Conservation (phyloP, 2,329 filamentous ascomycete species). For the Aspergillus ustus region DNA sequence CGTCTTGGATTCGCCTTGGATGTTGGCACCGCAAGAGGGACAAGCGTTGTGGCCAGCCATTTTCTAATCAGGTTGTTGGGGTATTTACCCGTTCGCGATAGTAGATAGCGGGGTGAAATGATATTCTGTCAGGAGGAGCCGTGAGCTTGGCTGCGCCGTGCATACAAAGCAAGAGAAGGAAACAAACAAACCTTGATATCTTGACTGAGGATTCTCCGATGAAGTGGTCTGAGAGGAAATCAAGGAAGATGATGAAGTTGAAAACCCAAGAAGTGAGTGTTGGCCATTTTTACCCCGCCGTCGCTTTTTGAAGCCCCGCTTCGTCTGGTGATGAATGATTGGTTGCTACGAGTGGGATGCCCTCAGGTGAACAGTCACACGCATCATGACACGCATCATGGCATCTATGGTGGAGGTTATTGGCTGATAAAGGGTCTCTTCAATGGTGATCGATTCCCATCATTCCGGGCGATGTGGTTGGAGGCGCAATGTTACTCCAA, state of each 20-base stretch:
- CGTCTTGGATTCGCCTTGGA: constrained; percentile 33
- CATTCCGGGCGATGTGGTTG: not conserved
- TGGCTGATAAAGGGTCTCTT: not conserved
- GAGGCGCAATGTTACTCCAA: not conserved
- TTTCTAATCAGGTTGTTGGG: constrained; percentile 5
- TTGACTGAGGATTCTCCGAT: not conserved
- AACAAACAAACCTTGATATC: constrained; percentile 1
- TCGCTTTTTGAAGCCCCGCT: constrained; percentile 15
- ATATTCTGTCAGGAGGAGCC: not conserved
- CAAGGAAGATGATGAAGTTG: not conserved
- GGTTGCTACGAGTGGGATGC: constrained; percentile 7
- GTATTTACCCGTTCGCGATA: not conserved
- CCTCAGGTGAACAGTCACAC: constrained; percentile 5
- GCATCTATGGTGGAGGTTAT: constrained; percentile 7
- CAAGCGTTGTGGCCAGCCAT: constrained; percentile 32
- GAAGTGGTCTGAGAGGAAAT: not conserved
- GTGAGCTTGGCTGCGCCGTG: constrained; percentile 3
- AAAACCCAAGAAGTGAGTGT: not conserved
- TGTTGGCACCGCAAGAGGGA: constrained; percentile 32
- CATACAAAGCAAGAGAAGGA: not conserved
- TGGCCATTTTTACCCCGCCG: constrained; percentile 5
- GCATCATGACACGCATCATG: not conserved
- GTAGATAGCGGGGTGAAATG: not conserved
- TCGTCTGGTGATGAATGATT: constrained; percentile 14
- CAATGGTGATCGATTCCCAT: not conserved